These are phyloP conservation scores for Yamadazyma phyllophila DNA, from an alignment of 805 yeast species.

Conservation along the genomic window DNA sequence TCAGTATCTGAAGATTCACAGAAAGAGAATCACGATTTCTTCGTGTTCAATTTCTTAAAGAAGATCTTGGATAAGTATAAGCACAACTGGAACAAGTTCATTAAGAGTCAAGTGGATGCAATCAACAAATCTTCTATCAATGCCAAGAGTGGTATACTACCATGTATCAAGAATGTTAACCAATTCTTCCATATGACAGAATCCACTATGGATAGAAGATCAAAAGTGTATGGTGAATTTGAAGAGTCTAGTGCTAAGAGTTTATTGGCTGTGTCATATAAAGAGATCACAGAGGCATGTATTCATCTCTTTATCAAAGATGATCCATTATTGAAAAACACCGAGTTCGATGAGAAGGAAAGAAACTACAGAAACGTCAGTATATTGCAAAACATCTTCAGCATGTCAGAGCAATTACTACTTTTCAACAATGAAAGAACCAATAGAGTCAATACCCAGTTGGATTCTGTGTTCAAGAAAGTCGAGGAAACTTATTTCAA, in stretches of 20 bases:
- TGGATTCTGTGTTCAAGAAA: constrained; percentile 27
- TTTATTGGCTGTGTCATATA: constrained; percentile 30
- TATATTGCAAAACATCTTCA: constrained; percentile 38
- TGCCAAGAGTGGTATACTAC: constrained; percentile 36
- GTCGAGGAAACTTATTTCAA: constrained; percentile 33
- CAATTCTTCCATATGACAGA: constrained; percentile 34
- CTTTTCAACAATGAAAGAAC: constrained; percentile 24
- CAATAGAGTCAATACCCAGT: constrained; percentile 20
- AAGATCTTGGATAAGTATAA: constrained; percentile 52
- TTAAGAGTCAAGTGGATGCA: constrained; percentile 50
- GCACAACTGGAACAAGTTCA: constrained; percentile 57
- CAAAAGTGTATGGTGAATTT: constrained; percentile 16
- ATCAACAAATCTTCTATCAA: constrained; percentile 34
- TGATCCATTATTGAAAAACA: constrained; percentile 43
- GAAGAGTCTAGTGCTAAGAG: constrained; percentile 19
- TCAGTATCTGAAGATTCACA: constrained; percentile 34
- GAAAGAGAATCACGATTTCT: constrained; percentile 63
- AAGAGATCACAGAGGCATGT: constrained; percentile 31
- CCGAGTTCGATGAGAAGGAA: constrained; percentile 44
- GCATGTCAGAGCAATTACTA: constrained; percentile 30
- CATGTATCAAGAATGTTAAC: constrained; percentile 32
- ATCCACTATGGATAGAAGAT: constrained; percentile 26
- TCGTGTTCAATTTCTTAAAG: constrained; percentile 46
- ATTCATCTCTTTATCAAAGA: constrained; percentile 36
- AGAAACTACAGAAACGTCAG: constrained; percentile 39